A percentile compares a stretch with the other conserved stretches of the same genome.
Conservation (phyloP, 495 filamentous ascomycete genomes). For the Talaromyces adpressus region DNA sequence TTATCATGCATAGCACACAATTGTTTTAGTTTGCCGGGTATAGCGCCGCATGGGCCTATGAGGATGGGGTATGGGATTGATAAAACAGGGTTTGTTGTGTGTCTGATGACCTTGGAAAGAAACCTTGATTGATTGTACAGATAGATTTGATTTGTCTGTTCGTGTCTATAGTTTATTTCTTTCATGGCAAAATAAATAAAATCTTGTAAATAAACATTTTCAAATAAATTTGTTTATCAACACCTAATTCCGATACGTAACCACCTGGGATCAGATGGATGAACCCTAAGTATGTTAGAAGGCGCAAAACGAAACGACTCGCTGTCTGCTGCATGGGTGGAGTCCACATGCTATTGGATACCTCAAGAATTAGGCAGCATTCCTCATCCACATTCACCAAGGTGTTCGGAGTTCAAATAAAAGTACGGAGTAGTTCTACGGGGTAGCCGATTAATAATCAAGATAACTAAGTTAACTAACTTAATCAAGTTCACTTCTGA, state of each 20-base stretch:
- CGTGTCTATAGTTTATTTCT: background rate
- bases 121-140: background rate
- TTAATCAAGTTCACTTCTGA: too few species aligned
- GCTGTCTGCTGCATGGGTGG: background rate
- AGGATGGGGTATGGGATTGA: too few species aligned
- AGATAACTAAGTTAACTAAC: too few species aligned
- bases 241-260: too few species aligned
- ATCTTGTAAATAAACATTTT: background rate
- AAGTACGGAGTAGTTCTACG: background rate
- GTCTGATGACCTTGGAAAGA: background rate
- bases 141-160: background rate
- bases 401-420: background rate
- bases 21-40: background rate
- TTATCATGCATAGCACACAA: conserved; percentile 1
- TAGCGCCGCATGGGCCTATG: background rate
- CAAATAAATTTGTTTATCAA: too few species aligned
- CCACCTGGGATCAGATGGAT: too few species aligned
- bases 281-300: too few species aligned
- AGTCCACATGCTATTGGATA: background rate
- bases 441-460: background rate
- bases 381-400: background rate
- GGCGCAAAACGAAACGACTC: background rate
- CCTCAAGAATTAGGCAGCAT: background rate
- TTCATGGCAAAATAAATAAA: background rate
- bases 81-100: background rate